These are phyloP conservation scores for Hemerocallis citrina DNA, from an alignment of 106 monocot genomes.

Conservation along the genomic window DNA sequence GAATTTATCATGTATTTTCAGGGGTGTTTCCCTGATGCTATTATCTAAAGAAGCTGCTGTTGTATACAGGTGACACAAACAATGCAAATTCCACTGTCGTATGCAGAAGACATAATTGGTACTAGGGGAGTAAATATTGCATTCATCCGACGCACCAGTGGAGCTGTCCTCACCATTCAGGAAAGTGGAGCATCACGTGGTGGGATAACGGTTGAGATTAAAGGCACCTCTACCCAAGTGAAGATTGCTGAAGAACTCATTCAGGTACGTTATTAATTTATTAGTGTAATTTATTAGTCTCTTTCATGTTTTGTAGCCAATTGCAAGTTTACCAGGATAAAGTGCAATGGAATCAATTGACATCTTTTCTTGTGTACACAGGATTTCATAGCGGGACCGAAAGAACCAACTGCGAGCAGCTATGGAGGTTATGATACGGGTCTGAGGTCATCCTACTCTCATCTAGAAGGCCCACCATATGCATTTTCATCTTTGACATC, in stretches of 20 bases:
- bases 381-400: slow-evolving; percentile 38
- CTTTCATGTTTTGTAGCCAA: not conserved
- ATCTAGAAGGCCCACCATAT: slow-evolving; percentile 20
- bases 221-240: slow-evolving; percentile 50
- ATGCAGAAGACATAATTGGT: slow-evolving; percentile 67
- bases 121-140: slow-evolving; percentile 40
- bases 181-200: slow-evolving; percentile 32
- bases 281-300: not conserved
- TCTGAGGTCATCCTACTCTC: slow-evolving; percentile 42
- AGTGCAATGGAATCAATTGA: not conserved
- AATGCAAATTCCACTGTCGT: slow-evolving; percentile 61
- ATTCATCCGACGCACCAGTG: slow-evolving; percentile 49
- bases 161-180: slow-evolving; percentile 46
- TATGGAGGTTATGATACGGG: slow-evolving; percentile 37
- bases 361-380: slow-evolving; percentile 1
- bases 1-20: too few relatives aligned
- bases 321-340: not conserved
- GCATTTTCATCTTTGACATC: slow-evolving; percentile 25
- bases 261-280: slow-evolving; percentile 16
- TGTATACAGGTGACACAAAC: slow-evolving; percentile 43
- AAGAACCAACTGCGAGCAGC: slow-evolving; percentile 22
- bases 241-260: slow-evolving; percentile 46
- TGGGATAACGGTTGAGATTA: slow-evolving; percentile 64
- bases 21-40: too few relatives aligned
- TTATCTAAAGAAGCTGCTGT: not conserved